Evolutionary conservation across 2,329 filamentous ascomycete genomes (phyloP), one percentile per base, ranked within the genome.

Genomic region (Leptodontidium sp.): DNA sequence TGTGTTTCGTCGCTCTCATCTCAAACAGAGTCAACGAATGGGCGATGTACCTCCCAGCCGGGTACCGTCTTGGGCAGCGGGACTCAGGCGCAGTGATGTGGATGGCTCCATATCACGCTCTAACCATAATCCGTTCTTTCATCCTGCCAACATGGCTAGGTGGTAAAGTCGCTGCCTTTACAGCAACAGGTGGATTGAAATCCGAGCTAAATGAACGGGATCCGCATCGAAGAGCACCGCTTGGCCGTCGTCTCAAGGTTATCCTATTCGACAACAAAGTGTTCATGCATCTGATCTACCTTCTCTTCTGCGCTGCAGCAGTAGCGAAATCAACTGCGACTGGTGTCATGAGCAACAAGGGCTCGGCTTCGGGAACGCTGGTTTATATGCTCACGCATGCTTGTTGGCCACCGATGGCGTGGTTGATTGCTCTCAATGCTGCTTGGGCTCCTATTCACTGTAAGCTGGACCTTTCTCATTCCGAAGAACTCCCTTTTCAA

Each of bases 101-200:
- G 87, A 89, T 89, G 87, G 83, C 87, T 8, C 86, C 87, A 0
- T 89, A 88, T 77, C 86, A 88, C 69, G 85, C 86, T 0, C 80
- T 88, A n/a, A 86, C 84, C 73, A 83, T 89, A 64, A 78, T 88
- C 63, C 86, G 86, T 2, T 83, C 86, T 1, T 89, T 89, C 73
- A 72, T 88, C 14, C 80, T 89, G 2, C 87, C 87, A 40, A 82
- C 76, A 5, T 89, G 87, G 87, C 83, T 90, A 17, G 88, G 88
- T 17, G 88, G 87, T 26, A 82, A 86, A 75, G 77, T 83, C 0
- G 84, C 86, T 76, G 86, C 85, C 32, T 90, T 90, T 80, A 87
- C 86, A 75, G 84, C 88, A 0, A 88, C 88, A 0, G 88, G 88
- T 5, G 88, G 86, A 5, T 79, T 89, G 4, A 80, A 82, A 38